These are phyloP conservation scores for Trichoderma guizhouense DNA, from an alignment of 2,329 filamentous ascomycete species.

Conservation along the genomic window DNA sequence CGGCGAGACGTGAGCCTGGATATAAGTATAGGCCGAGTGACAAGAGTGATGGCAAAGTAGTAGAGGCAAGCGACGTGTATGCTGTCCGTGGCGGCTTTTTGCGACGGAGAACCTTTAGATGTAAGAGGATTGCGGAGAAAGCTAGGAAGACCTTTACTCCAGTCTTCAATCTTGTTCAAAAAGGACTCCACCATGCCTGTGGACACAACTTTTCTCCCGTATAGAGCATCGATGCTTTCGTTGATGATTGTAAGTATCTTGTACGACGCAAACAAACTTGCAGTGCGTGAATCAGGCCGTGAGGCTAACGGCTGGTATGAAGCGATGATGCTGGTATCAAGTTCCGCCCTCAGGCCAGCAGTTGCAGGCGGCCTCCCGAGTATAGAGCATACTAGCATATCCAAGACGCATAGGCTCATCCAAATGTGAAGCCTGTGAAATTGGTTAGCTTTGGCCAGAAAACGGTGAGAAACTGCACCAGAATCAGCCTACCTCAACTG, in stretches of 20 bases:
- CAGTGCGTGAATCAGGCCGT: constrained; percentile 8
- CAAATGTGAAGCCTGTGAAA: constrained; percentile 32
- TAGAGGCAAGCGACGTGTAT: constrained; percentile 56
- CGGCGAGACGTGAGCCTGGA: constrained; percentile 43
- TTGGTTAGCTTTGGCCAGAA: background rate
- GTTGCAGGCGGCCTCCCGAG: constrained; percentile 38
- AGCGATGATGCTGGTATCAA: constrained; percentile 26
- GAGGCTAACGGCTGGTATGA: constrained; percentile 19
- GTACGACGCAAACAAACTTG: constrained; percentile 39
- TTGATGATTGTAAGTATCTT: constrained; percentile 43
- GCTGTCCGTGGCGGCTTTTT: constrained; percentile 43
- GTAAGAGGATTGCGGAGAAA: constrained; percentile 25
- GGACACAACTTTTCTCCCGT: constrained; percentile 36
- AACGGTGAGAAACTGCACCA: background rate
- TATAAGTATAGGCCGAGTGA: constrained; percentile 54
- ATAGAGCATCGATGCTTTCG: constrained; percentile 41
- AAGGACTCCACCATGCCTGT: constrained; percentile 37
- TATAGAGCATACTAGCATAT: constrained; percentile 38
- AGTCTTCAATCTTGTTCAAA: constrained; percentile 41
- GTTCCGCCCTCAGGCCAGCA: constrained; percentile 29
- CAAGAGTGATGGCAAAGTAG: constrained; percentile 56
- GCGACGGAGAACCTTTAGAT: background rate
- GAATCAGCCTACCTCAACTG: constrained; percentile 22
- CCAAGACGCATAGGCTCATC: constrained; percentile 38
- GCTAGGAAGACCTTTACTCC: constrained; percentile 44